Evolutionary conservation across 305 asterid genomes (phyloP), one percentile per base, ranked within the genome.

Genomic region (Fraxinus greggii): DNA sequence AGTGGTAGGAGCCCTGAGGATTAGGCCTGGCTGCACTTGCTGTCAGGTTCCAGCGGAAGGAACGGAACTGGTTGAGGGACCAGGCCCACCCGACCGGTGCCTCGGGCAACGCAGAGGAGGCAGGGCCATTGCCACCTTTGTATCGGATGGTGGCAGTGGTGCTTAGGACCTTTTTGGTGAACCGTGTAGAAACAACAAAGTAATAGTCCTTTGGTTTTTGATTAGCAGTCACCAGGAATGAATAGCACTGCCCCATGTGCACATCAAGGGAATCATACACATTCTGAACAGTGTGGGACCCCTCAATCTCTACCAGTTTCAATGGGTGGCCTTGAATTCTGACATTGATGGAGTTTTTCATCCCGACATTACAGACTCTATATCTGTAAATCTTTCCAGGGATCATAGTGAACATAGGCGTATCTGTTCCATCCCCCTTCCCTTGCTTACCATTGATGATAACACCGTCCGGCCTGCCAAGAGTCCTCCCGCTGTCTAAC

Each of bases 11-110:
- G 0, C 97, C 97, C 81, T 91, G 95, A 0, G 98, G 98, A 32
- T 92, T 93, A 7, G 98, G 98, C 87, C 97, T 88, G n/a, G 98
- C 95, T 1, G 97, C 97, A 4, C 93, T 91, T 3, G 94, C 95
- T 0, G 97, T 92, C 4, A 93, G 77, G 75, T 93, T 92, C 98
- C 98, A 93, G 8, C 93, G 82, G 59, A 87, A 86, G 3, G 97
- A 86, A 0, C 94, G 86, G 88, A 87, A 89, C 85, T 92, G 95
- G 79, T 88, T 92, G 28, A 92, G 81, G 4, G 97, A 93, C 95
- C 94, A 93, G 4, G 90, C 88, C 90, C 89, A 84, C 38, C 93
- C 97, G 1, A 76, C 86, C 0, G 94, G 97, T 1, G 91, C 87
- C 81, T 65, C 82, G 0, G 95, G 97, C 6, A 91, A 74, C 0